Conservation (phyloP, 108 stramenopile species). For the Ochromonas danica region DNA sequence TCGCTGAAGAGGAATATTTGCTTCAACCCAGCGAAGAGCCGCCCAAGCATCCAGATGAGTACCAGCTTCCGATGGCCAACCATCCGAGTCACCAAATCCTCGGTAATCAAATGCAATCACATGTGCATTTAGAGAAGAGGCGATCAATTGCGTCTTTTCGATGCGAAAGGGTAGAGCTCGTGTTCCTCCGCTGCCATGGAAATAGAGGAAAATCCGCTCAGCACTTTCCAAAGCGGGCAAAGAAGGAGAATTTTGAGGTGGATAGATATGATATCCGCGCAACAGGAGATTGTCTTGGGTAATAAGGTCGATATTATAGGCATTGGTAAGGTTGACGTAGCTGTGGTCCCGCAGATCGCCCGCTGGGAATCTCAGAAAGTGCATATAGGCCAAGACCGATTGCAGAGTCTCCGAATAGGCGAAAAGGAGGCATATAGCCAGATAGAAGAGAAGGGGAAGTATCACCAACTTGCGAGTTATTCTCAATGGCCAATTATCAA, state of each 20-base stretch:
- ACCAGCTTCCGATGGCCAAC: conserved; percentile 37
- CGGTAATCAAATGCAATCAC: conserved; percentile 41
- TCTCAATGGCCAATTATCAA: too few relatives aligned
- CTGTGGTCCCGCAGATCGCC: conserved; percentile 18
- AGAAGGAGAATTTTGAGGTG: background rate
- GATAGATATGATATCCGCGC: conserved; percentile 35
- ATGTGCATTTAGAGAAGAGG: conserved; percentile 31
- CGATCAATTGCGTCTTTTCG: background rate
- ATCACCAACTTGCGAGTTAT: too few relatives aligned
- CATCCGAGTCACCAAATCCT: conserved; percentile 42
- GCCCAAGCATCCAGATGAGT: conserved; percentile 31
- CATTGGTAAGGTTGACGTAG: conserved; percentile 10
- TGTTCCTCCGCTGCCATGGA: conserved; percentile 37
- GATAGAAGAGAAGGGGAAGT: too few relatives aligned
- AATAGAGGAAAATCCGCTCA: conserved; percentile 24
- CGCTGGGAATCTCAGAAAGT: conserved; percentile 31
- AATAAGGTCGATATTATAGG: conserved; percentile 30
- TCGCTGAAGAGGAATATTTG: background rate
- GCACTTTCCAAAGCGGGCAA: background rate
- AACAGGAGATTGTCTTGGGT: conserved; percentile 28
- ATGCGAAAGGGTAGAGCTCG: conserved; percentile 36
- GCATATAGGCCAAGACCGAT: conserved; percentile 21
- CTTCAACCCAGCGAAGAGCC: conserved; percentile 28
- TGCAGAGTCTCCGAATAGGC: too few relatives aligned
- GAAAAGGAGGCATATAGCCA: too few relatives aligned